Base-by-base conservation (phyloP, 805 yeast genomes). In the Ogataea ramenticola region DNA sequence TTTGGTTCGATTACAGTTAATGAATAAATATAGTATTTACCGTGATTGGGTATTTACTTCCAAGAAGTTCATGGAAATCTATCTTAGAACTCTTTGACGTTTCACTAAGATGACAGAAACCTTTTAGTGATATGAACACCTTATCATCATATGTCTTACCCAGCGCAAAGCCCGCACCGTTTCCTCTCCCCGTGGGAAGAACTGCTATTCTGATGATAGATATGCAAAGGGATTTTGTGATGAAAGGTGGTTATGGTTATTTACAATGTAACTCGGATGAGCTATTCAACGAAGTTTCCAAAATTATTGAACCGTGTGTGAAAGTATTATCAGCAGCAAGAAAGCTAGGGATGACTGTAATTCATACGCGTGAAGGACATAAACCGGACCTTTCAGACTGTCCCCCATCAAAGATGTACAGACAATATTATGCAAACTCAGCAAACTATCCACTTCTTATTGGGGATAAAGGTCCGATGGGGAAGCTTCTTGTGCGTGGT, bases 301-400 rank as follows among this genome's bases (percentile, higher is more conserved):
- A 48, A 20, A 55, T 60, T 33, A 59, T 54, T 9, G 52, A 49
- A 27, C 58, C 62, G 3, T 48, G 58, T 33, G 43, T 47, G 12
- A 45, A 44, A 17, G 50, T 49, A 2, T 51, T 61, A 21, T 46
- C 46, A 3, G 56, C 58, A 3, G 60, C 64, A 11, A 48, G 65
- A 39, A 43, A 42, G 30, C 51, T 52, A 12, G 64, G 64, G 12
- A 42, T 60, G 38, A 50, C 55, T 6, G 52, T 61, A 11, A 57
- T 61, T 17, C 65, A 61, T 42, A 61, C 65, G 1, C 49, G 65
- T 15, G 65, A 61, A 35, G 65, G 65, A 4, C 65, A 61, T 40
- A 46, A 26, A 5, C 53, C 57, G 16, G 60, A 56, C 39, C 46
- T 61, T 36, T 46, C 56, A 0, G 65, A 61, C 40, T 57, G 62